Evolutionary conservation across 345 rosid species (phyloP).

Genomic region (Linum trigynum): DNA sequence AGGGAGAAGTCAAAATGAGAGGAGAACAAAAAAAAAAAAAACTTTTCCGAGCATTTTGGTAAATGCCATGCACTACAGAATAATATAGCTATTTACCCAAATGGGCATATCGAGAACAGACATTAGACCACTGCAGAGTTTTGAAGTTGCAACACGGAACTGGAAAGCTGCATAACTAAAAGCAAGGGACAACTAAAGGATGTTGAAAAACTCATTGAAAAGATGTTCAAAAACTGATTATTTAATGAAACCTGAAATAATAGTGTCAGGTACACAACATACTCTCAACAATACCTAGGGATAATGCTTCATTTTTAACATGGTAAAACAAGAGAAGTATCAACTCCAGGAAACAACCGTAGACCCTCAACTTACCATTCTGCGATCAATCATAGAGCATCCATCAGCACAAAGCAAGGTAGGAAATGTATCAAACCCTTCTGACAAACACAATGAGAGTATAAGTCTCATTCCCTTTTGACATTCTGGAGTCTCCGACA

Average conservation of each 20-base stretch:
- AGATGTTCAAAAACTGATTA: too few relatives aligned
- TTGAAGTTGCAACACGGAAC: background rate
- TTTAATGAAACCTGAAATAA: too few relatives aligned
- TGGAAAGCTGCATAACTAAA: background rate
- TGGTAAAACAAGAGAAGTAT: background rate
- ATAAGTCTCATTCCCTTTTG: slow-evolving; percentile 84
- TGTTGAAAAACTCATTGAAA: too few relatives aligned
- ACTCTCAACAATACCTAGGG: too few relatives aligned
- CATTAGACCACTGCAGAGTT: background rate
- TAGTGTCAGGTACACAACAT: too few relatives aligned
- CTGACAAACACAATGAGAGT: slow-evolving; percentile 58
- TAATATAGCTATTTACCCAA: background rate
- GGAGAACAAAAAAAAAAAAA: too few relatives aligned
- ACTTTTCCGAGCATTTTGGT: background rate
- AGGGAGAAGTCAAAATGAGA: background rate
- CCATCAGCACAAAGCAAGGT: slow-evolving; percentile 87
- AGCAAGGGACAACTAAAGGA: background rate
- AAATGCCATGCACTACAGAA: background rate
- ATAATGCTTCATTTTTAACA: background rate
- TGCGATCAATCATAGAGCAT: slow-evolving; percentile 78
- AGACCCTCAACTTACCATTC: slow-evolving; percentile 47
- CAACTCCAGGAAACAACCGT: background rate
- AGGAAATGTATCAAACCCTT: slow-evolving; percentile 81
- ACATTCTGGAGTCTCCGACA: slow-evolving; percentile 58
- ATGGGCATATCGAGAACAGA: background rate